Conservation (phyloP, 2,329 filamentous ascomycete species). For the Pyricularia sp. region DNA sequence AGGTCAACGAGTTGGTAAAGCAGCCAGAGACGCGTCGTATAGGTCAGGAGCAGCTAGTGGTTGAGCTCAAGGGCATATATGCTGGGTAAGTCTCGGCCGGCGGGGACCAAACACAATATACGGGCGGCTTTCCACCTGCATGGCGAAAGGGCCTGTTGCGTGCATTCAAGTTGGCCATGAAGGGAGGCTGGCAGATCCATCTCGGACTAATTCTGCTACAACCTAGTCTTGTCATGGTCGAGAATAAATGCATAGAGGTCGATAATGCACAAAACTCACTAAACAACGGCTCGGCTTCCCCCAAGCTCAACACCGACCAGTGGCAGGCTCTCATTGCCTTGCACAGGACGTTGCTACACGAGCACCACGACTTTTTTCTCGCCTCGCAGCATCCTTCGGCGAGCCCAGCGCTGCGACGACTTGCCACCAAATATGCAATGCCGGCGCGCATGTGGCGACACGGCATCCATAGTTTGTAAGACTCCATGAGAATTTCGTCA, state of each 20-base stretch:
- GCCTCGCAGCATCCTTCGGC: slow-evolving; percentile 81
- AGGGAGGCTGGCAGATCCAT: too few species aligned
- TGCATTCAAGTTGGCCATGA: too few species aligned
- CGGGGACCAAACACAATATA: too few species aligned
- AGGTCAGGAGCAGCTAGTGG: slow-evolving; percentile 66
- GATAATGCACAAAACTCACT: slow-evolving; percentile 49
- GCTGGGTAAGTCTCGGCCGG: slow-evolving; percentile 35
- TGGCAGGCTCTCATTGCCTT: too few species aligned
- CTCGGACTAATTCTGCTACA: too few species aligned
- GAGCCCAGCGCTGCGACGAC: slow-evolving; percentile 51
- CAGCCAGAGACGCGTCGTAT: slow-evolving; percentile 61
- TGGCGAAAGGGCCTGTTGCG: too few species aligned
- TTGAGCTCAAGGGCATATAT: slow-evolving; percentile 78
- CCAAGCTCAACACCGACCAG: slow-evolving; percentile 42
- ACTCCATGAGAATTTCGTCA: too few species aligned
- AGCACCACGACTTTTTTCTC: too few species aligned
- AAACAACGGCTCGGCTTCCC: slow-evolving; percentile 28
- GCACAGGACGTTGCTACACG: too few species aligned
- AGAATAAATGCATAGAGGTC: slow-evolving; percentile 78
- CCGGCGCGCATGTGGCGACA: slow-evolving; percentile 91
- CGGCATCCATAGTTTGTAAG: slow-evolving; percentile 68
- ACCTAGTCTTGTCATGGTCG: slow-evolving; percentile 61
- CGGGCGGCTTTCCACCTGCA: too few species aligned
- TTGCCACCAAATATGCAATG: slow-evolving; percentile 76
- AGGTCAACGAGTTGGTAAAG: slow-evolving; percentile 10